Base-by-base conservation (phyloP, 768 basidiomycete genomes). In the Mycena venus region DNA sequence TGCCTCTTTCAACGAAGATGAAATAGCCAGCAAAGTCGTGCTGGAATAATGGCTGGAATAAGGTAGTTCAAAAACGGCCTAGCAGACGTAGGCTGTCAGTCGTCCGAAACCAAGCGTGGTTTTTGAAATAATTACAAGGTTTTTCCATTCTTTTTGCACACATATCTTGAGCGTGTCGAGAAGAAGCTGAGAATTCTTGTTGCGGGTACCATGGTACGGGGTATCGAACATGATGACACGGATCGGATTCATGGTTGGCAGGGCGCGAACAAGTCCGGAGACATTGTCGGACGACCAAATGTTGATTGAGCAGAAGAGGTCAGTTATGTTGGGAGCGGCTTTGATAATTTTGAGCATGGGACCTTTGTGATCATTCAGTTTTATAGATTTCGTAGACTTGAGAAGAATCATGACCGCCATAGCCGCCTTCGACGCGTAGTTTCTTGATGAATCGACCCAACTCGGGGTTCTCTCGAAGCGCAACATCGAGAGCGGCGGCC, bases 221-320 rank as follows among this genome's bases (percentile, higher is more conserved):
- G 40, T 11, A 59, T 76, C 71, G 17, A n/a, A 38, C 4, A 76
- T 1, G 10, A 79, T 60, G 34, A 78, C 67, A 21, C 73, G 74
- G 15, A 58, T 67, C 17, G 72, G 75, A 17, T 74, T 71, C 55
- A 77, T 49, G 47, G 29, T 58, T 5, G 74, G 74, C 32, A 78
- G 60, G 21, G 63, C 74, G 2, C 66, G 42, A 25, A 68, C 40
- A 2, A 78, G 53, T 12, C 74, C 75, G 1, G 61, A 49, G 29
- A 77, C 74, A 34, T 64, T 74, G 29, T 77, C 76, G 3, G 61
- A 47, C 14, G 76, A 74, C 69, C 65, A 60, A 19, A 75, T 67
- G 19, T 64, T 47, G 31, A 73, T 31, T 7, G 71, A 61, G 34
- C 71, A 9, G 40, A 66, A 71, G 2, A 75, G 27, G 32, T 75